Base-by-base conservation (phyloP, 352 stramenopile genomes). In the Pythium biforme region DNA sequence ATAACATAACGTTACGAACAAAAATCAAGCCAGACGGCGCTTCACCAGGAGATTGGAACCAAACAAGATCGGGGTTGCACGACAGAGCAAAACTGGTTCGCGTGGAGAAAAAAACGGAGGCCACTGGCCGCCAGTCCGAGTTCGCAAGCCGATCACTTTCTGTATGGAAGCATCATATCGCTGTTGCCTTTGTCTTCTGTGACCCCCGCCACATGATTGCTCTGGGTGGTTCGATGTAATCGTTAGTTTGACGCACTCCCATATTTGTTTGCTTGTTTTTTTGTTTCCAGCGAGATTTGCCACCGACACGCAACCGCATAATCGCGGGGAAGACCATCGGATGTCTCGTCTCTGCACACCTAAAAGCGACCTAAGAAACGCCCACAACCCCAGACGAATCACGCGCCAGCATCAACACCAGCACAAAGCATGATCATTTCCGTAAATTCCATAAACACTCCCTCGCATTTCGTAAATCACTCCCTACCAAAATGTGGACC, bases 231-330 rank as follows among this genome's bases (percentile, higher is more conserved):
- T 10, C 5, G 29, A 10, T 34, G 5, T 6, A 19, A 20, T 1
- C 27, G 4, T 49, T 27, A 29, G 5, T 27, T 25, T 25, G 23
- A 10, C 22, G n/a, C 23, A 4, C 45, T 4, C 9, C 34, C 45
- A 31, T 23, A 15, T 23, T 23, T 7, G 17, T 6, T n/a, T 47
- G 19, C 40, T 4, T 11, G 3, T 47, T 47, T n/a, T 15, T 12
- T 25, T 23, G 8, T 27, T 26, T 25, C 8, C 40, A 26, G 19
- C 40, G 40, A 25, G 40, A 47, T 51, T n/a, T 47, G 40, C 17
- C n/a, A 39, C 27, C 20, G 48, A 53, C 47, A 53, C 50, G 50
- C 50, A 57, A 57, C 50, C 50, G 50, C 50, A 49, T 49, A 60
- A 60, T 60, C 54, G 1, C 25, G 6, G 22, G 31, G 29, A 60